phyloP scores from a whole-genome alignment of 2,329 filamentous ascomycete genomes.

The Trichoderma sp. region DNA sequence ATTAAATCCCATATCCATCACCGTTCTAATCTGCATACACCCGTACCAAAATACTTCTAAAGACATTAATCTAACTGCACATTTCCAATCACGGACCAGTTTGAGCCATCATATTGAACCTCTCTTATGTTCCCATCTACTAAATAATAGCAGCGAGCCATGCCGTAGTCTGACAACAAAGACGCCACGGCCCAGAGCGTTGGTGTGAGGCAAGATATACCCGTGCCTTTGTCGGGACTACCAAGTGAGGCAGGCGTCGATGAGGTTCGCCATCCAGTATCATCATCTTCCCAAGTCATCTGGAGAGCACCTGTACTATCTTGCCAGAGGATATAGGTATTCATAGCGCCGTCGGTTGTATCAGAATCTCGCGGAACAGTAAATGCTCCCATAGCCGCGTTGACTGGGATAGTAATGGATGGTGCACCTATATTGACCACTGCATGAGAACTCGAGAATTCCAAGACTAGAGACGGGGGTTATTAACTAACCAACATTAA shows the following conservation, averaged over 20 bases:
- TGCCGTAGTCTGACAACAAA: background rate
- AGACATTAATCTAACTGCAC: background rate
- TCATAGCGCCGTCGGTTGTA: background rate
- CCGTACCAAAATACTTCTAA: background rate
- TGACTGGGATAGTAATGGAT: background rate
- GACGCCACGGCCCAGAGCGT: background rate
- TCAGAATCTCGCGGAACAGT: background rate
- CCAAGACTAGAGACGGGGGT: accelerated
- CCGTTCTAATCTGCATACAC: background rate
- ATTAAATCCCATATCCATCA: background rate
- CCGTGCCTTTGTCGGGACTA: background rate
- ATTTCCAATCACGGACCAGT: background rate
- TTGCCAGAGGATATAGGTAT: background rate
- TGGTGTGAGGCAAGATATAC: background rate
- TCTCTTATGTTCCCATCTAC: background rate
- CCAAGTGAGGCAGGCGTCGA: background rate
- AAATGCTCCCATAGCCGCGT: background rate
- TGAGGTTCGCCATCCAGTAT: background rate
- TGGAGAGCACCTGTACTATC: background rate
- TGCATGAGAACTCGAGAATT: too few relatives aligned
- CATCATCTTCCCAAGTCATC: background rate
- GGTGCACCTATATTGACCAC: background rate
- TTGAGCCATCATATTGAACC: background rate
- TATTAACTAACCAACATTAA: background rate
- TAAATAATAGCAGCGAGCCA: background rate